Base-by-base conservation (phyloP, 1,139 yeast species). In the Yamadazyma sp. region DNA sequence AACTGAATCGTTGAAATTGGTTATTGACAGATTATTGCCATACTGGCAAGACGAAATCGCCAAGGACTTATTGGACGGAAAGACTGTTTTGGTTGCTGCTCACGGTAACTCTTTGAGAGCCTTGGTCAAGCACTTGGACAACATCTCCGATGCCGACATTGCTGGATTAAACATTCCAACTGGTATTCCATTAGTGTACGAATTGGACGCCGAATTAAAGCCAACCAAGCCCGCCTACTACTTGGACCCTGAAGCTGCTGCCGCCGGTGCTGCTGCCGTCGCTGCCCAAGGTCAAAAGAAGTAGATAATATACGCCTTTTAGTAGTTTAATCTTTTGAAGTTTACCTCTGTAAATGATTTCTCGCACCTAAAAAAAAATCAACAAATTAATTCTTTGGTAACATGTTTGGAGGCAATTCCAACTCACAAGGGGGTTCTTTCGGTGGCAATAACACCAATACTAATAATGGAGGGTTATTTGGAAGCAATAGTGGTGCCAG, bases 61-160 rank as follows among this genome's bases (percentile, higher is more conserved):
- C 64, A 77, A 77, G 63, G 95, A 88, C 66, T 78, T 92, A 61
- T 73, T 86, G 61, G 80, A 64, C 29, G 95, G 89, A 61, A 90
- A 90, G 80, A 86, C 95, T 48, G 97, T 90, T 44, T 69, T 92
- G 66, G 69, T 92, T 62, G 94, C 95, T 59, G 97, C 98, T 51
- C 98, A 92, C 76, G 98, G 98, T 73, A 92, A 92, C 86, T 90
- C 97, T 42, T 80, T 92, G 70, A 86, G 98, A 79, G 97, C 88
- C 51, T 76, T 92, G 53, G 97, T 90, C 61, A 92, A 90, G 82
- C 90, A 89, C 77, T 85, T 92, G 73, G 97, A 92, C 73, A 79
- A 81, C 57, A 87, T 92, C 64, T 86, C 96, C 48, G 96, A 88
- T 62, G 90, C 71, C 20, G 96, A 86, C 53, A 92, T 92, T 63